Evolutionary conservation across 1,284 basidiomycete species (phyloP).

Genomic region (Papiliotrema laurentii): DNA sequence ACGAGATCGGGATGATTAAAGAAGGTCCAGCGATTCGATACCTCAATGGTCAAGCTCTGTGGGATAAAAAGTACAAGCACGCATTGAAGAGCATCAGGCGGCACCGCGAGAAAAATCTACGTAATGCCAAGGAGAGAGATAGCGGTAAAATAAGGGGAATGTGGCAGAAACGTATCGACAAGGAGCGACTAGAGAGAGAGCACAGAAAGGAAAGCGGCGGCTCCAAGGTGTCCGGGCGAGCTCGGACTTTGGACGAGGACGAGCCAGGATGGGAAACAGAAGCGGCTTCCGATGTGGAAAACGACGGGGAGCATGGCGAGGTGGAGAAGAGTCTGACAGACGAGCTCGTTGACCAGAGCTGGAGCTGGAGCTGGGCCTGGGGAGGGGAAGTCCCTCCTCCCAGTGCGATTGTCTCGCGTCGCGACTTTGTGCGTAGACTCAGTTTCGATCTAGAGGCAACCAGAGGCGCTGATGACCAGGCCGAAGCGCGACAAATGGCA

Average conservation of each 20-base stretch:
- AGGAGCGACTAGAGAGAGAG: slow-evolving; percentile 1
- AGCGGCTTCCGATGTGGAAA: neutral
- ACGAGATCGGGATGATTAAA: slow-evolving; percentile 55
- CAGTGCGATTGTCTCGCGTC: slow-evolving; percentile 40
- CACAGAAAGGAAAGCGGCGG: slow-evolving; percentile 5
- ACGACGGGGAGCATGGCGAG: neutral
- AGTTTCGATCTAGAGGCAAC: neutral
- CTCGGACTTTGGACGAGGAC: neutral
- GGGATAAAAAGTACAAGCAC: slow-evolving; percentile 43
- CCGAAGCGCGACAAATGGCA: slow-evolving; percentile 40
- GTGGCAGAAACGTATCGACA: slow-evolving; percentile 12
- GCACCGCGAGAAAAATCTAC: slow-evolving; percentile 39
- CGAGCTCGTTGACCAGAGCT: slow-evolving; percentile 26
- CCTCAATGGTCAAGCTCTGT: slow-evolving; percentile 44
- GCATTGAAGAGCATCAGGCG: slow-evolving; percentile 33
- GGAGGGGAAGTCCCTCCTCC: slow-evolving; percentile 48
- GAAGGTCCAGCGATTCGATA: slow-evolving; percentile 49
- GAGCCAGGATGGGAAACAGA: slow-evolving; percentile 6
- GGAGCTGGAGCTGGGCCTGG: slow-evolving; percentile 45
- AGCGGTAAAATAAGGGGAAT: slow-evolving; percentile 18
- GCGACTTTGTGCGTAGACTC: slow-evolving; percentile 48
- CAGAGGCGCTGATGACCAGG: slow-evolving; percentile 15
- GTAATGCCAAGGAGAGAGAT: slow-evolving; percentile 30
- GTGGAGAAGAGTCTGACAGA: neutral
- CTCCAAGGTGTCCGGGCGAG: too few relatives aligned